Percentiles rank a stretch among this genome's conserved stretches.
Conservation (phyloP, 345 rosid genomes). For the Xanthoceras sorbifolium region DNA sequence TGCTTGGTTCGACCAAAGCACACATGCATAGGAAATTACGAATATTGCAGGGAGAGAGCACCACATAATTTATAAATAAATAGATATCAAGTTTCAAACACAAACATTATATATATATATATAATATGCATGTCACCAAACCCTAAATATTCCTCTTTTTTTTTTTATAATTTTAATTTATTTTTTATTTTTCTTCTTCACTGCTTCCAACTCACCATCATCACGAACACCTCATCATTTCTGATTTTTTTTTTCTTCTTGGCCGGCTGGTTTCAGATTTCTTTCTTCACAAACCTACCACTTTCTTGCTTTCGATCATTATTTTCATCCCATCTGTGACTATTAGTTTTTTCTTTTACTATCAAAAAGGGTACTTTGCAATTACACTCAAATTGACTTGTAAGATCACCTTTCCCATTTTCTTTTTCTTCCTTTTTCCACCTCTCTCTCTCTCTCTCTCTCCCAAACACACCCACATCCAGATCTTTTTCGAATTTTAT, state of each 20-base stretch:
- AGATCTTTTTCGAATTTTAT: neutral
- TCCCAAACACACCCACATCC: neutral
- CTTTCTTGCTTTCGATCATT: constrained; percentile 42
- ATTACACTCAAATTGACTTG: constrained; percentile 44
- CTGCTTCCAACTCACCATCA: constrained; percentile 27
- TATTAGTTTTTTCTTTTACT: constrained; percentile 41
- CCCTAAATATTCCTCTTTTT: constrained; percentile 40
- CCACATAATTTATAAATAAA: neutral
- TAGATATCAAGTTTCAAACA: neutral
- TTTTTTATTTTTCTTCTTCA: constrained; percentile 1
- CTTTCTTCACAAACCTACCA: constrained; percentile 28
- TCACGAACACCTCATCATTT: constrained; percentile 25
- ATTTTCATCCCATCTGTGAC: constrained; percentile 23
- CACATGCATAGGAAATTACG: constrained; percentile 25
- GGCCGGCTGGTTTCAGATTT: constrained; percentile 23
- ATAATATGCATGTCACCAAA: constrained; percentile 39
- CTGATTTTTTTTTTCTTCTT: constrained; percentile 10
- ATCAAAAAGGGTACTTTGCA: constrained; percentile 37
- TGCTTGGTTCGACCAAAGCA: constrained; percentile 28
- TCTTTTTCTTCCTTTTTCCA: neutral
- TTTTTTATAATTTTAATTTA: neutral
- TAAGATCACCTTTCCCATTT: constrained; percentile 5
- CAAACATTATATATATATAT: neutral
- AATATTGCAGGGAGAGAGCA: constrained; percentile 16
- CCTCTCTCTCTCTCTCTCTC: constrained; percentile 11